Evolutionary conservation across 2,329 filamentous ascomycete species (phyloP).

Genomic region (Fusarium temperatum): DNA sequence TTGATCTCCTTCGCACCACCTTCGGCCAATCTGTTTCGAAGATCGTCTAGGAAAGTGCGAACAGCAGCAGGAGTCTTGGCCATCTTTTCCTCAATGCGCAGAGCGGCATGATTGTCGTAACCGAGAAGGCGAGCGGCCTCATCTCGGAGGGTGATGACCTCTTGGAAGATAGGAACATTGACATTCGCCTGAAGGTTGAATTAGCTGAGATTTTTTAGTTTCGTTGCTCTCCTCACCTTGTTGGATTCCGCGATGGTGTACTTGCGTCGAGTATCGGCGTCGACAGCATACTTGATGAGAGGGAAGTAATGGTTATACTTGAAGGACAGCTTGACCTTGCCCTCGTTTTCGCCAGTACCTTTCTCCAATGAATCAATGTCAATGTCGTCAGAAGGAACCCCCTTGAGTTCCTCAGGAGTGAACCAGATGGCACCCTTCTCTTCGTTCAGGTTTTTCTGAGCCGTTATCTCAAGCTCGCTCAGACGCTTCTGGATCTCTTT

Average conservation of each 20-base stretch:
- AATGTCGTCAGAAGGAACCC: constrained; percentile 77
- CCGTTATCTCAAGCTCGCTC: constrained; percentile 76
- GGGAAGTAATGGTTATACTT: constrained; percentile 87
- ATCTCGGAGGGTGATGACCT: constrained; percentile 78
- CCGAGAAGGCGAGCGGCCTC: constrained; percentile 80
- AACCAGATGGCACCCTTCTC: constrained; percentile 86
- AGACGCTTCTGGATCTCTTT: constrained; percentile 87
- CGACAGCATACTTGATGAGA: constrained; percentile 78
- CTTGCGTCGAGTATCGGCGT: constrained; percentile 73
- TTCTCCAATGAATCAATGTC: constrained; percentile 72
- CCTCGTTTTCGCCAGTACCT: constrained; percentile 76
- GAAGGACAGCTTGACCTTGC: constrained; percentile 79
- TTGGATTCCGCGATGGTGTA: constrained; percentile 82
- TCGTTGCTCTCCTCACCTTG: constrained; percentile 59
- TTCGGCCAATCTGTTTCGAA: constrained; percentile 71
- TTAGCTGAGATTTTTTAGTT: neutral
- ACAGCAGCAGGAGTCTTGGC: constrained; percentile 79
- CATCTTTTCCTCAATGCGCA: constrained; percentile 86
- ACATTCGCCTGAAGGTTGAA: constrained; percentile 61
- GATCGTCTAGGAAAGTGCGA: constrained; percentile 75
- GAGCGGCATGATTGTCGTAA: constrained; percentile 79
- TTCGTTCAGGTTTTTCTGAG: constrained; percentile 84
- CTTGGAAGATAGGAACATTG: constrained; percentile 78
- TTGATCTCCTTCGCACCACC: constrained; percentile 76
- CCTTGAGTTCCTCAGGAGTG: constrained; percentile 75